phyloP scores from a whole-genome alignment of 768 basidiomycete species.

The Butyriboletus loyo region DNA sequence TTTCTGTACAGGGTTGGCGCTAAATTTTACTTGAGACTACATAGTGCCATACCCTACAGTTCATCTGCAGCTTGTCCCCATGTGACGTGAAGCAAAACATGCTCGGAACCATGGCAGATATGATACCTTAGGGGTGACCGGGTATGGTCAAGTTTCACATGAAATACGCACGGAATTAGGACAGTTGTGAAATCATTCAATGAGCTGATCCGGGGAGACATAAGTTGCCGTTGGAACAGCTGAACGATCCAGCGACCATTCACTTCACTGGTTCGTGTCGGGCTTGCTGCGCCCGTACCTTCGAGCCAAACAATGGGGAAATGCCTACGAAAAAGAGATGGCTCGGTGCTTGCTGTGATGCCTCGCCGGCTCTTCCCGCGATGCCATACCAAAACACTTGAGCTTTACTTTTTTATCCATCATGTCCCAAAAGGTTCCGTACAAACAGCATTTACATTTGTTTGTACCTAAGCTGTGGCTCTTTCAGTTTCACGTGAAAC shows the following conservation, averaged over 20 bases:
- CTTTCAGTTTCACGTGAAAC: conserved; percentile 8
- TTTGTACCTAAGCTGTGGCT: neutral
- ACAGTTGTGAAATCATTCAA: neutral
- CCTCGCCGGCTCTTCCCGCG: too few species aligned
- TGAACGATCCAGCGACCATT: neutral
- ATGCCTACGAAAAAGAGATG: conserved; percentile 44
- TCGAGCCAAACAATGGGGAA: conserved; percentile 50
- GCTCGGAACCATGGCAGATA: neutral
- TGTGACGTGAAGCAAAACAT: neutral
- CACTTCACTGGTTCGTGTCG: neutral
- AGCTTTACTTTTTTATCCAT: too few species aligned
- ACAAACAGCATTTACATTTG: neutral
- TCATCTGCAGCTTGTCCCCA: neutral
- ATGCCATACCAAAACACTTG: too few species aligned
- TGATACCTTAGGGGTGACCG: neutral
- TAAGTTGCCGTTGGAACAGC: neutral
- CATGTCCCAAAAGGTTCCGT: too few species aligned
- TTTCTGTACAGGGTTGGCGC: neutral
- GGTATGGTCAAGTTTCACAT: neutral
- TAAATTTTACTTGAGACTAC: neutral
- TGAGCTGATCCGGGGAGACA: neutral
- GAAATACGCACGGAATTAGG: neutral
- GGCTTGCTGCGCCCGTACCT: neutral
- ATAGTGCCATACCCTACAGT: neutral
- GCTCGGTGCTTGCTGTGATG: too few species aligned